Evolutionary conservation across 805 yeast species (phyloP).

Genomic region (Nakazawaea populi): DNA sequence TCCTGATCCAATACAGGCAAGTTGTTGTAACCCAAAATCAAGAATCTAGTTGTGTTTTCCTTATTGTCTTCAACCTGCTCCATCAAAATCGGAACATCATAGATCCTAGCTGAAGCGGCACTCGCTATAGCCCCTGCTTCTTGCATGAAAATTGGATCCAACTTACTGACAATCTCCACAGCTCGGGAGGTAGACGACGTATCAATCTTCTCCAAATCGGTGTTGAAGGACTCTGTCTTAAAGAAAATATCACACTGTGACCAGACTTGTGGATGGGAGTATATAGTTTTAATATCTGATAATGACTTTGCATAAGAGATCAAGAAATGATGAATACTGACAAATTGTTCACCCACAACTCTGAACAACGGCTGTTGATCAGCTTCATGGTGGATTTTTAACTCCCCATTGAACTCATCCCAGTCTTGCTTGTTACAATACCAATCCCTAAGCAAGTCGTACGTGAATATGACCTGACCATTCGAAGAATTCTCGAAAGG

Average conservation of each 20-base stretch:
- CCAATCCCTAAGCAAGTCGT: conserved; percentile 75
- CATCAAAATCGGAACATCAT: conserved; percentile 48
- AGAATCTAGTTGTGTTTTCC: conserved; percentile 81
- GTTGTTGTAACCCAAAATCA: conserved; percentile 47
- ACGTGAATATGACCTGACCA: conserved; percentile 85
- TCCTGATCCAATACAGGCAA: conserved; percentile 11
- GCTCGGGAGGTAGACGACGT: conserved; percentile 81
- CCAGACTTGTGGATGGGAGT: conserved; percentile 98
- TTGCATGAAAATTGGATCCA: conserved; percentile 25
- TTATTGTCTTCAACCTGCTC: conserved; percentile 62
- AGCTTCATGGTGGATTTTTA: not conserved
- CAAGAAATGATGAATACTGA: conserved; percentile 75
- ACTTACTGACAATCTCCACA: conserved; percentile 52
- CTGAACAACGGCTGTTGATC: conserved; percentile 31
- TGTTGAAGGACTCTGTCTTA: conserved; percentile 23
- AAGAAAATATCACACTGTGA: conserved; percentile 74
- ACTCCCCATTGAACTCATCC: conserved; percentile 8
- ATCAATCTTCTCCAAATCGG: conserved; percentile 49
- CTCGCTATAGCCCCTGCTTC: conserved; percentile 70
- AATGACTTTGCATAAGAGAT: conserved; percentile 41
- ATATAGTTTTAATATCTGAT: conserved; percentile 46
- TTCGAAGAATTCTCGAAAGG: conserved; percentile 95
- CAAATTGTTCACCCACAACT: conserved; percentile 76
- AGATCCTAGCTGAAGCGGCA: conserved; percentile 54
- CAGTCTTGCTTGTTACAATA: conserved; percentile 21